A percentile compares a stretch with the other conserved stretches of the same genome.
Evolutionary conservation across 441 rosid genomes (phyloP).

Genomic region (Cnidoscolus chayamansa): DNA sequence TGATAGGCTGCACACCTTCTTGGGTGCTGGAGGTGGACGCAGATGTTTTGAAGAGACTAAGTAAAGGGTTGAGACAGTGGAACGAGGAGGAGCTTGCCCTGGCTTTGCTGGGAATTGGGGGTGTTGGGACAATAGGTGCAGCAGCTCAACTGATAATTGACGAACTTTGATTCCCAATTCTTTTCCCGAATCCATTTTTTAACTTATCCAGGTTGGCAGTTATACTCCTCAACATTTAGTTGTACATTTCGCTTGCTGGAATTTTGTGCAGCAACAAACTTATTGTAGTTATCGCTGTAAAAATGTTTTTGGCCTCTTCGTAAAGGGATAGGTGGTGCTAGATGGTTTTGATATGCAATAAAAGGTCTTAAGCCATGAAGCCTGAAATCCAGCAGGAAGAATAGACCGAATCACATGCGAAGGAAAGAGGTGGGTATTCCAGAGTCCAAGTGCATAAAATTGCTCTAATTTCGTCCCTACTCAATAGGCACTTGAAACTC

Average conservation of each 20-base stretch:
- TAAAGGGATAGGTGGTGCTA: not conserved
- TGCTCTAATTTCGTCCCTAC: not conserved
- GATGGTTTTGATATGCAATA: not conserved
- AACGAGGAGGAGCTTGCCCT: conserved; percentile 84
- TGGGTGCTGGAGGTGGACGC: conserved; percentile 86
- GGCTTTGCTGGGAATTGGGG: conserved; percentile 73
- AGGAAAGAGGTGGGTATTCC: not conserved
- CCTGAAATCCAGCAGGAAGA: not conserved
- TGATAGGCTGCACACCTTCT: conserved; percentile 65
- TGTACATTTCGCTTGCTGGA: conserved; percentile 8
- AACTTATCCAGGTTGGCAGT: conserved; percentile 14
- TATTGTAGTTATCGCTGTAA: not conserved
- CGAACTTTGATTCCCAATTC: conserved; percentile 21
- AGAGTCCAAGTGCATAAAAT: no score
- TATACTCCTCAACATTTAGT: not conserved
- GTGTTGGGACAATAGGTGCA: conserved; percentile 57
- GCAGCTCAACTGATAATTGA: conserved; percentile 79
- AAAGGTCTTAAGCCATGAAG: not conserved
- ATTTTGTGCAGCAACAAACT: conserved; percentile 19
- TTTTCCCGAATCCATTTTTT: not conserved
- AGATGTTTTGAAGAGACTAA: conserved; percentile 70
- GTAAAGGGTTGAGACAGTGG: conserved; percentile 83
- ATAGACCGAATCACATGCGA: not conserved
- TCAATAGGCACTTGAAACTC: no score
- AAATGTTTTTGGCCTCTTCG: not conserved